Evolutionary conservation across 371 early-diverging fungal genomes (phyloP), one percentile per base, ranked within the genome.

Genomic region (Sporodiniella umbellata): DNA sequence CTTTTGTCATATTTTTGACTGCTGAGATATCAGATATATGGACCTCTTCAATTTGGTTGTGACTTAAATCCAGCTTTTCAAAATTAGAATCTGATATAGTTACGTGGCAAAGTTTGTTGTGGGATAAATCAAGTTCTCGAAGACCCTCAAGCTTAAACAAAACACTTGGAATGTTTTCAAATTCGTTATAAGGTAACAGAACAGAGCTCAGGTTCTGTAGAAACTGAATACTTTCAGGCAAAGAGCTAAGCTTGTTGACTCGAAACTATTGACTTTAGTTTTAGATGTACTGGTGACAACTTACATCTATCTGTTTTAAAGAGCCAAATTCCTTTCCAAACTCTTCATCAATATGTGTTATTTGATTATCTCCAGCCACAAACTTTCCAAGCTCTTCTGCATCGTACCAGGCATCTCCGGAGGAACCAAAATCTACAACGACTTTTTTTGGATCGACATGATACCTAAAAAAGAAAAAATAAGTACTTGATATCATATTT

Each of bases 241-340:
- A 39, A 10, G 44, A 28, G 11, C 58, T 53, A 22, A 89, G 48
- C 22, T 59, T 58, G 54, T 88, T 88, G 53, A 65, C 68, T 22
- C 80, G 75, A 40, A 83, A 60, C 85, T 85, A 66, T 18, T n/a
- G n/a, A n/a, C n/a, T n/a, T n/a, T n/a, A n/a, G n/a, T n/a, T n/a
- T n/a, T n/a, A n/a, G n/a, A n/a, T n/a, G n/a, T n/a, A n/a, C n/a
- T n/a, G n/a, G n/a, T n/a, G n/a, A n/a, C n/a, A n/a, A n/a, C n/a
- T n/a, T 74, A 89, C 87, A 72, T 92, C 90, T 1, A 92, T 48
- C 8, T 65, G 35, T 6, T 67, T 72, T 33, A 92, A 62, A 2
- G 83, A 86, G 2, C 72, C 70, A 64, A 90, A 82, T 42, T 83
- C 83, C 15, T 68, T 75, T 5, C 71, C 74, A 37, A 92, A 59